These are phyloP conservation scores for Trypanosoma conorhini DNA, from an alignment of 208 protist species.

Conservation along the genomic window DNA sequence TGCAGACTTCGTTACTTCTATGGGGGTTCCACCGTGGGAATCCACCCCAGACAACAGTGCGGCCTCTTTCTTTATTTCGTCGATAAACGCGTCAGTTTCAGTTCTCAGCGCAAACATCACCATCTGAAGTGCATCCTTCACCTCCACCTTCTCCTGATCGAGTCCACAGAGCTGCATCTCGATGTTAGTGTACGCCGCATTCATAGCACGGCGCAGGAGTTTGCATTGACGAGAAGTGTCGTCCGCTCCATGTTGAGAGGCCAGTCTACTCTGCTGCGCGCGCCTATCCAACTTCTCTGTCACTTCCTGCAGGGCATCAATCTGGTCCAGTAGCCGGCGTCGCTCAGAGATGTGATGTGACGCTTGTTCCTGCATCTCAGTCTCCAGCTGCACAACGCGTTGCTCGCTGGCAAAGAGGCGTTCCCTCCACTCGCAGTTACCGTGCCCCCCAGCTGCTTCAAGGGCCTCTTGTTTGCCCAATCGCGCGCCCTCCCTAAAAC, in stretches of 20 bases:
- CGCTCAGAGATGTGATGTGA: slow-evolving; percentile 45
- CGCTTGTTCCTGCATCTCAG: slow-evolving; percentile 42
- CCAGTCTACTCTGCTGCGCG: slow-evolving; percentile 24
- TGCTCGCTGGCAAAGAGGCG: slow-evolving; percentile 42
- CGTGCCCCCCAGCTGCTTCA: slow-evolving; percentile 20
- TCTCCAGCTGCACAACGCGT: slow-evolving; percentile 38
- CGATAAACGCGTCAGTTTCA: slow-evolving; percentile 40
- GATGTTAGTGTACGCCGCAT: slow-evolving; percentile 46
- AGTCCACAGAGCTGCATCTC: slow-evolving; percentile 37
- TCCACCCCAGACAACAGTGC: slow-evolving; percentile 10
- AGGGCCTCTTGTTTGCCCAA: slow-evolving; percentile 22
- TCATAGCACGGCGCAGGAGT: slow-evolving; percentile 50
- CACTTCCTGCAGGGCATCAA: slow-evolving; percentile 47
- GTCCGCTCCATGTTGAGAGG: slow-evolving; percentile 18
- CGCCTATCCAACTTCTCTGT: slow-evolving; percentile 38
- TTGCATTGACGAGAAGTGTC: slow-evolving; percentile 40
- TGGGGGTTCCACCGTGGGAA: background rate
- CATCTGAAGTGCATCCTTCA: slow-evolving; percentile 42
- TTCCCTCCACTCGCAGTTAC: slow-evolving; percentile 31
- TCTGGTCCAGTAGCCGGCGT: slow-evolving; percentile 48
- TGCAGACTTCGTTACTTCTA: background rate
- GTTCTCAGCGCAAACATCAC: slow-evolving; percentile 36
- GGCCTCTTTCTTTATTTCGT: slow-evolving; percentile 43
- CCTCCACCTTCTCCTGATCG: slow-evolving; percentile 16
- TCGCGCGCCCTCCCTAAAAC: slow-evolving; percentile 29